A percentile compares a stretch with the other conserved stretches of the same genome.
These are phyloP conservation scores for Pyrenochaeta sp. DNA, from an alignment of 2,329 filamentous ascomycete genomes.

Conservation along the genomic window DNA sequence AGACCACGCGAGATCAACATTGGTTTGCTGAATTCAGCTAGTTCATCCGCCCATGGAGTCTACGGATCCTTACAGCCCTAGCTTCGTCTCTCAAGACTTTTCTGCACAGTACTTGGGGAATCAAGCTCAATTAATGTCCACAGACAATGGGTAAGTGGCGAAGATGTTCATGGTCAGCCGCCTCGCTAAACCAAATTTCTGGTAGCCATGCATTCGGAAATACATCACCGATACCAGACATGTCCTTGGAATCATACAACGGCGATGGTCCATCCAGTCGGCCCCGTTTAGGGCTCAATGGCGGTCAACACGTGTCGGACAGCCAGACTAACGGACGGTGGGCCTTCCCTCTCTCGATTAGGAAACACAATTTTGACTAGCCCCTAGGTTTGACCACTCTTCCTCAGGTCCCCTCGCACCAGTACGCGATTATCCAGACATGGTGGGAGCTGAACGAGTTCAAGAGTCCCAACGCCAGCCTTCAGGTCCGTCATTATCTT, in stretches of 20 bases:
- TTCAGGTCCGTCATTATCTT: not conserved
- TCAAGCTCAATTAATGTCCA: not conserved
- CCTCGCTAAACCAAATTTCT: not conserved
- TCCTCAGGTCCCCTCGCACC: not conserved
- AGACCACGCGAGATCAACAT: not conserved
- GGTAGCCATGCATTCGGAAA: not conserved
- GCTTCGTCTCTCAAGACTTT: not conserved
- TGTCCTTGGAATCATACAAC: not conserved
- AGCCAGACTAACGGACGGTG: not conserved
- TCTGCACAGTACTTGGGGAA: not conserved
- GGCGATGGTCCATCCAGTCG: not conserved
- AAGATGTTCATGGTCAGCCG: not conserved
- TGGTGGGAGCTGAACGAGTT: not conserved
- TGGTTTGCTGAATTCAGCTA: not conserved
- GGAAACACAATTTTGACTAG: too few species aligned
- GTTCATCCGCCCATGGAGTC: not conserved
- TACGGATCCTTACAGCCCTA: not conserved
- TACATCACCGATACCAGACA: not conserved
- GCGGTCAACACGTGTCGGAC: not conserved
- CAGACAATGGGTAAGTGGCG: not conserved
- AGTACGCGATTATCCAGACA: not conserved
- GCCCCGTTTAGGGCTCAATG: not conserved
- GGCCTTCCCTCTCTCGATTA: not conserved
- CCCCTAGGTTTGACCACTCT: not conserved
- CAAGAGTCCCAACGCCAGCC: not conserved